Evolutionary conservation across 1,139 yeast genomes (phyloP), one percentile per base, ranked within the genome.

Genomic region (Yamadazyma dendronema): DNA sequence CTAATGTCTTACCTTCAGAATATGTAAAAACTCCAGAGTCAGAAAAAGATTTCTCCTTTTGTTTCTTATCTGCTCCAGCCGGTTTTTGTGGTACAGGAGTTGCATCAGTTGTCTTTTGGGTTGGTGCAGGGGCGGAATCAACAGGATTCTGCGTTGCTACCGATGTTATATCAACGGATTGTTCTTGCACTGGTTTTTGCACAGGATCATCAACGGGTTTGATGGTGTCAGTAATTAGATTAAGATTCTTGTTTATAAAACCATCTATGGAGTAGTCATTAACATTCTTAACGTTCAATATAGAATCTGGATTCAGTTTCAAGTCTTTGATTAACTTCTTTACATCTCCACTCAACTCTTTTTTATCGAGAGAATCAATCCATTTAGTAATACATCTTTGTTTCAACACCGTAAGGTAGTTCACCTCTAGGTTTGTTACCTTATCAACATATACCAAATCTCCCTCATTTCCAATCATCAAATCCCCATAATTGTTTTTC

Each of bases 381-480:
- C 76, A 43, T 13, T 39, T 35, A 14, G 37, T 13, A 15, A 43
- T 41, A 23, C 47, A 41, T 30, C 50, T 38, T 28, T 40, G 29
- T 27, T 45, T 45, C 25, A 48, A 44, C 10, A 46, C 48, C 2
- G 48, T 44, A 25, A 48, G 40, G 19, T 46, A 47, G 23, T 44
- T 45, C 6, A 42, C 27, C 21, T 47, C 51, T 33, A 30, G 17
- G 8, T 47, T 38, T 11, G 19, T 48, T 34, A 27, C 67, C 39
- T 67, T 67, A 44, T 84, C 86, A 42, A 74, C 65, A 54, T 70
- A 88, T 12, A 79, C 77, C 45, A 89, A 67, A 39, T 84, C 89
- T 42, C 92, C 95, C 43, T 85, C 87, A 42, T 54, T 61, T 2
- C 85, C 85, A 22, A 78, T 62, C 48, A 75, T 68, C 43, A 77